A percentile compares a stretch with the other conserved stretches of the same genome.
phyloP scores from a whole-genome alignment of 2,329 filamentous ascomycete species.

The Lasiodiplodia citricola region DNA sequence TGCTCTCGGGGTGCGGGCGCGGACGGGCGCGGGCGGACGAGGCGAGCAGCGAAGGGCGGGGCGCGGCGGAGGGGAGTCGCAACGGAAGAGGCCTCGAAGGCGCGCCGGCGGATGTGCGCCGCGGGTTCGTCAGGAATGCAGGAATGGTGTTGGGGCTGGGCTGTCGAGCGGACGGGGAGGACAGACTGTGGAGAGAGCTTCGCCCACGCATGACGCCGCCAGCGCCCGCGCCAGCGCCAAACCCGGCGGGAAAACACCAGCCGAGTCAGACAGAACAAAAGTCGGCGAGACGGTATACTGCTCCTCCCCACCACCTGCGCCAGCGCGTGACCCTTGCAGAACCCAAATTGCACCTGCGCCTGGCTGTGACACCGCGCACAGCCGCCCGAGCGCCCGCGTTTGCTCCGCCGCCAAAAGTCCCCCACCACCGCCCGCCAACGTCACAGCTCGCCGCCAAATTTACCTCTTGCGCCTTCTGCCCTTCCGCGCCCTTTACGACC shows the following conservation, averaged over 20 bases:
- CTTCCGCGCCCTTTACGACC: not conserved
- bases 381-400: not conserved
- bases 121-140: not conserved
- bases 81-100: not conserved
- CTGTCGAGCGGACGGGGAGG: constrained; percentile 14
- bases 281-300: not conserved
- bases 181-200: constrained; percentile 24
- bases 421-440: constrained; percentile 15
- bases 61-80: not conserved
- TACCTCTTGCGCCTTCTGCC: not conserved
- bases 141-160: constrained; percentile 5
- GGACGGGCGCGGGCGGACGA: not conserved
- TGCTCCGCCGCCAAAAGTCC: constrained; percentile 15
- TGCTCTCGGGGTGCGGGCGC: not conserved
- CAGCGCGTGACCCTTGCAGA: constrained; percentile 15
- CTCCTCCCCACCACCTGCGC: constrained; percentile 1
- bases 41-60: not conserved
- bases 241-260: constrained; percentile 16
- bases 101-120: constrained; percentile 19
- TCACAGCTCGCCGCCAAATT: constrained; percentile 9
- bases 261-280: not conserved
- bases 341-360: not conserved
- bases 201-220: constrained; percentile 4
- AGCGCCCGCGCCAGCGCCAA: constrained; percentile 9
- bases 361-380: constrained; percentile 19